These are phyloP conservation scores for Starmera pachycereana DNA, from an alignment of 805 yeast genomes.

Conservation along the genomic window DNA sequence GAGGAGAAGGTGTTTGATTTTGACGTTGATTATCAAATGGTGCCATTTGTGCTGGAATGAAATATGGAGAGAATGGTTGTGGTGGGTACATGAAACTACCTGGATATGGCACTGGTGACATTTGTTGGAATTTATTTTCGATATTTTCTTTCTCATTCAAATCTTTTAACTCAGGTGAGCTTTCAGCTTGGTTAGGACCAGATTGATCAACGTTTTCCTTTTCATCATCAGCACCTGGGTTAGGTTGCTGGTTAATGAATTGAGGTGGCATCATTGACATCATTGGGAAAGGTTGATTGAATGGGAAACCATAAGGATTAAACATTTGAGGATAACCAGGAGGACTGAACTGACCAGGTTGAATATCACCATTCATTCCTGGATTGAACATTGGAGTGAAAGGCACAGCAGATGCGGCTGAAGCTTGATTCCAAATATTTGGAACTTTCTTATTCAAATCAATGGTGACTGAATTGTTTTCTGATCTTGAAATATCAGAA, in stretches of 20 bases:
- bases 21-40: slow-evolving; percentile 4
- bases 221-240: not conserved
- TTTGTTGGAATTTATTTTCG: slow-evolving; percentile 5
- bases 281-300: slow-evolving; percentile 24
- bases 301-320: slow-evolving; percentile 24
- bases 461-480: slow-evolving; percentile 22
- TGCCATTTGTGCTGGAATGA: slow-evolving; percentile 14
- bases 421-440: slow-evolving; percentile 58
- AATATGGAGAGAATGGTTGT: slow-evolving; percentile 19
- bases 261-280: slow-evolving; percentile 21
- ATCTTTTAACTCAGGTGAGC: not conserved
- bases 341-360: slow-evolving; percentile 8
- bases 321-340: slow-evolving; percentile 21
- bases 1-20: slow-evolving; percentile 3
- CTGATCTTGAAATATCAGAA: slow-evolving; percentile 22
- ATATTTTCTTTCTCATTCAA: too few species aligned
- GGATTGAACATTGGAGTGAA: slow-evolving; percentile 37
- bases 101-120: slow-evolving; percentile 5
- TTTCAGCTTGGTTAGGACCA: not conserved
- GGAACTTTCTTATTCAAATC: slow-evolving; percentile 19
- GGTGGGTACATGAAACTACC: slow-evolving; percentile 18
- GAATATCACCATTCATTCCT: slow-evolving; percentile 12
- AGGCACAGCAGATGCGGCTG: slow-evolving; percentile 49
- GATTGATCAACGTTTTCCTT: not conserved
- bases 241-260: slow-evolving; percentile 4